phyloP scores from a whole-genome alignment of 768 basidiomycete genomes.

The Mycena kentingensis region DNA sequence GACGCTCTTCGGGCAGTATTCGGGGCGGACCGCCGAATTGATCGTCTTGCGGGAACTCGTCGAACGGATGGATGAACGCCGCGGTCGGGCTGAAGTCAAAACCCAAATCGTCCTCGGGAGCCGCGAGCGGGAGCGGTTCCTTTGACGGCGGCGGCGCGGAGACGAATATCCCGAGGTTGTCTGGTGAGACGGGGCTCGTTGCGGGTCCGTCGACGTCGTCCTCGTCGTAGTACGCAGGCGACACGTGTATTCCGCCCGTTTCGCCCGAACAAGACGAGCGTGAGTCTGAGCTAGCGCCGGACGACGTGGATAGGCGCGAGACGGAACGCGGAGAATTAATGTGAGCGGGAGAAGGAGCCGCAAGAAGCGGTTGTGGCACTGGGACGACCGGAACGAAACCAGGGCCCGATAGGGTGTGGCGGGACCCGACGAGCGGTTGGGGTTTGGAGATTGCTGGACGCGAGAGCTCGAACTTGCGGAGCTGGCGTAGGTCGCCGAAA shows the following conservation, averaged over 20 bases:
- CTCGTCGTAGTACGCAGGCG: constrained; percentile 43
- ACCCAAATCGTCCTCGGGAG: constrained; percentile 17
- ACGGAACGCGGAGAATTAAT: constrained; percentile 22
- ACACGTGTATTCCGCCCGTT: constrained; percentile 41
- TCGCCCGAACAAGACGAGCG: constrained; percentile 22
- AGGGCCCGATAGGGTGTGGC: constrained; percentile 29
- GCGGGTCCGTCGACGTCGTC: constrained; percentile 39
- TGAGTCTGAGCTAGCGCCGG: constrained; percentile 25
- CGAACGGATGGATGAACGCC: constrained; percentile 52
- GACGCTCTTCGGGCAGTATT: constrained; percentile 39
- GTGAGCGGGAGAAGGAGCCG: constrained; percentile 34
- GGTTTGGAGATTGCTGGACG: constrained; percentile 65
- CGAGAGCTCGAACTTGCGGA: constrained; percentile 76
- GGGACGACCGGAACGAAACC: constrained; percentile 21
- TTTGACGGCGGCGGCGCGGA: constrained; percentile 6
- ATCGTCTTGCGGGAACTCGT: constrained; percentile 32
- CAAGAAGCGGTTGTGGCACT: constrained; percentile 23
- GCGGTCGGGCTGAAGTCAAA: constrained; percentile 44
- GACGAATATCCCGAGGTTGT: constrained; percentile 14
- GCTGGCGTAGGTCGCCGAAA: constrained; percentile 77
- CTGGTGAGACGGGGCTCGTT: constrained; percentile 29
- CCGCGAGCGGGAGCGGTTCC: constrained; percentile 12
- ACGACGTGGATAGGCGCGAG: constrained; percentile 27
- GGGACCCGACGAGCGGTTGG: constrained; percentile 35
- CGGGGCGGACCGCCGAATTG: constrained; percentile 31